Evolutionary conservation across 371 early-diverging fungal genomes (phyloP), one percentile per base, ranked within the genome.

Genomic region (Apophysomyces ossiformis): DNA sequence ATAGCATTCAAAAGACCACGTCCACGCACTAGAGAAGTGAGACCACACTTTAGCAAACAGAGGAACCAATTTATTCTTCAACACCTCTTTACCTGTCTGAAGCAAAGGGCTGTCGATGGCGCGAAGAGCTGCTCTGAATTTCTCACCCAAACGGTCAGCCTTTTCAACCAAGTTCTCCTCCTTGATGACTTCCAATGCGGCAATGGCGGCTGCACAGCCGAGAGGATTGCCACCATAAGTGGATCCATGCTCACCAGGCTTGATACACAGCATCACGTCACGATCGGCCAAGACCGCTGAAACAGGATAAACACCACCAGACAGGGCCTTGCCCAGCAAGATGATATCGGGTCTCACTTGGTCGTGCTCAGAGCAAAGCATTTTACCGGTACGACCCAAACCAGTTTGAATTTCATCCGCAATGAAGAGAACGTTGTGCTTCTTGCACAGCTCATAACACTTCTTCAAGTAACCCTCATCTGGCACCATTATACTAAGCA

Each of bases 331-430:
- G 64, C 97, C 99, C 43, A 99, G 88, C 62, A 97, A 87, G 59
- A 97, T 83, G 21, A 99, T 86, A 74, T 99, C 99, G 46, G 98
- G 95, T 65, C 90, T 93, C 71, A 99, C 81, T 67, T 87, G 76
- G 58, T 95, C 96, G 71, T 96, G 93, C 67, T 98, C 96, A 37
- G 90, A 82, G 61, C 97, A 96, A 45, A 98, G 89, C 87, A 97
- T 85, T 74, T 92, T 93, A 57, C 99, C 99, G 11, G 98, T 97
- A 67, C 99, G 91, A 12, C 85, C 96, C 39, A 99, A 83, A 61
- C 99, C 99, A n/a, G 97, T 94, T 80, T 99, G 99, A 75, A 99
- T 95, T 83, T 99, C 99, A 72, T 99, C 99, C 56, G 94, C 95
- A 75, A 99, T 97, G 66, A 99, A 90, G 62, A 99, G 84, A 18